A percentile compares a stretch with the other conserved stretches of the same genome.
Conservation (phyloP, 768 basidiomycete genomes). For the Agaricus subrufescens region DNA sequence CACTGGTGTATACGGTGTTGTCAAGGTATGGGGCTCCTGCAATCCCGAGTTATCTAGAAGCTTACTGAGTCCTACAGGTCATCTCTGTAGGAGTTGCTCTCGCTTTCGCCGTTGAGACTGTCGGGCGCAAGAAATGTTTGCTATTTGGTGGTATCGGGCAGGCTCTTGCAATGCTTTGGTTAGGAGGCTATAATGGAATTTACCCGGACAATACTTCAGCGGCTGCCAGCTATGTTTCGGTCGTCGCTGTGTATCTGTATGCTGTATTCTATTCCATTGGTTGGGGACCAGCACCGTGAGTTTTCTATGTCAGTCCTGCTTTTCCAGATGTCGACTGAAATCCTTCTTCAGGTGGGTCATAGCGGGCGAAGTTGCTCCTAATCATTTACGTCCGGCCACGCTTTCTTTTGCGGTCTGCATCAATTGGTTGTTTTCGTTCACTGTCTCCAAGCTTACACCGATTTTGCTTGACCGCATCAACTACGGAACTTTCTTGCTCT, state of each 20-base stretch:
- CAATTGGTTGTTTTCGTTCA: constrained; percentile 44
- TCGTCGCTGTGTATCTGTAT: constrained; percentile 42
- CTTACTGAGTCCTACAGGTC: constrained; percentile 22
- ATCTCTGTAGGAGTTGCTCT: constrained; percentile 35
- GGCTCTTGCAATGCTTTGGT: constrained; percentile 43
- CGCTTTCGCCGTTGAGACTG: constrained; percentile 40
- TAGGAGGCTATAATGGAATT: constrained; percentile 34
- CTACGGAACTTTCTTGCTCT: constrained; percentile 38
- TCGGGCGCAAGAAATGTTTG: constrained; percentile 46
- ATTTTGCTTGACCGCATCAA: constrained; percentile 28
- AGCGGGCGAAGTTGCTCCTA: constrained; percentile 39
- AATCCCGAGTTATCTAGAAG: too few species aligned
- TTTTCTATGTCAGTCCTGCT: neutral
- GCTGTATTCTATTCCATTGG: constrained; percentile 42
- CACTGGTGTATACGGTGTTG: constrained; percentile 40
- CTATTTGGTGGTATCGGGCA: constrained; percentile 47
- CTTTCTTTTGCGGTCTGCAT: constrained; percentile 33
- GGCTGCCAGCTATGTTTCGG: constrained; percentile 37
- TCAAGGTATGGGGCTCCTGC: constrained; percentile 20
- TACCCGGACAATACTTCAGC: constrained; percentile 25
- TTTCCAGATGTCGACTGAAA: neutral
- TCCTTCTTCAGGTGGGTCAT: constrained; percentile 28
- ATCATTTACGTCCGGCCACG: constrained; percentile 34
- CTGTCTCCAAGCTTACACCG: constrained; percentile 39
- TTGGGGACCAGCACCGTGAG: constrained; percentile 34